These are phyloP conservation scores for Astragalus membranaceus DNA, from an alignment of 306 rosid genomes.

Conservation along the genomic window DNA sequence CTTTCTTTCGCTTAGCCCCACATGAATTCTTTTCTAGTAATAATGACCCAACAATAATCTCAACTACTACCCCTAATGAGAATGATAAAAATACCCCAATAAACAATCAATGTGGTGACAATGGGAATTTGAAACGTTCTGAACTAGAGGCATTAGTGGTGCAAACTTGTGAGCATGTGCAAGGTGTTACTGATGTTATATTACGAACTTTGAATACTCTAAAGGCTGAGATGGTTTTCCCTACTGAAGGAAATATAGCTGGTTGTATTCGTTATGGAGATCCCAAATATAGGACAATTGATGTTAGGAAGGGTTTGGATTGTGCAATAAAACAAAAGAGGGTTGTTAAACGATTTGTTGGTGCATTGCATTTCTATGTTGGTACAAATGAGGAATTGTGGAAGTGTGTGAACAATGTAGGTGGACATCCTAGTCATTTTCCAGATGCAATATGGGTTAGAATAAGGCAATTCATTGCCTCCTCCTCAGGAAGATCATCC, in stretches of 20 bases:
- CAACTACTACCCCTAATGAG: neutral
- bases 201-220: slow-evolving; percentile 51
- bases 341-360: slow-evolving; percentile 45
- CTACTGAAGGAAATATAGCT: slow-evolving; percentile 59
- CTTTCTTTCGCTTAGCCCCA: slow-evolving; percentile 32
- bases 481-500: slow-evolving; percentile 49
- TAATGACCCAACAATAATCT: neutral
- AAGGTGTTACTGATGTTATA: slow-evolving; percentile 55
- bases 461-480: slow-evolving; percentile 45
- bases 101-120: neutral
- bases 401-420: slow-evolving; percentile 58
- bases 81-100: too few species aligned
- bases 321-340: slow-evolving; percentile 45
- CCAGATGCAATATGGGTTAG: slow-evolving; percentile 46
- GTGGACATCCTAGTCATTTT: slow-evolving; percentile 39
- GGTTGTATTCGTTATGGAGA: slow-evolving; percentile 73
- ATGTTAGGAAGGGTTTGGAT: slow-evolving; percentile 63
- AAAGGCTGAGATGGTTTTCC: slow-evolving; percentile 57
- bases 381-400: slow-evolving; percentile 50
- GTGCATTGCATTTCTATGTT: slow-evolving; percentile 50
- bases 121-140: neutral
- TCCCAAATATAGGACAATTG: slow-evolving; percentile 37
- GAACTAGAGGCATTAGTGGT: neutral
- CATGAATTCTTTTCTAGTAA: slow-evolving; percentile 47
- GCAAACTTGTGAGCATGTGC: too few species aligned